phyloP scores from a whole-genome alignment of 2,329 filamentous ascomycete genomes.

The Phoma herbarum region DNA sequence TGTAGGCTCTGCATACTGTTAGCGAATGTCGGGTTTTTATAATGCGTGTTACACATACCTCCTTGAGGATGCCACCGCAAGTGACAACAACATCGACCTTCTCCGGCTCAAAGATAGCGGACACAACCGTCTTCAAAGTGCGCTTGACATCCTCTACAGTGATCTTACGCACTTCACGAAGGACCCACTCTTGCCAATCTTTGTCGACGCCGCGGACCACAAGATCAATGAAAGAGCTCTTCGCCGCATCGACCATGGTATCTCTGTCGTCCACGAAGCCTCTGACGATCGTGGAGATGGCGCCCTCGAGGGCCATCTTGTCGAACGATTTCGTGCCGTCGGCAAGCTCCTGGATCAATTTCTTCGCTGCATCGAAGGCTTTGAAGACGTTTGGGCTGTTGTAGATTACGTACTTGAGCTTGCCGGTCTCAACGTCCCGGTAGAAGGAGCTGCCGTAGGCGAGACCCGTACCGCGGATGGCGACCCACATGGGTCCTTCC shows the following conservation, averaged over 20 bases:
- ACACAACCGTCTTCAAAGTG: constrained; percentile 76
- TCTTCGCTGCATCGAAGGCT: constrained; percentile 79
- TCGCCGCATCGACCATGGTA: constrained; percentile 82
- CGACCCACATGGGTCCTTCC: constrained; percentile 93
- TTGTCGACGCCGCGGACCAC: constrained; percentile 79
- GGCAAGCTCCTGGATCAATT: constrained; percentile 77
- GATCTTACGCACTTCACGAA: constrained; percentile 80
- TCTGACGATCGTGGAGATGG: constrained; percentile 88
- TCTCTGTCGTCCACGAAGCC: constrained; percentile 87
- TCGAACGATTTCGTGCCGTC: constrained; percentile 78
- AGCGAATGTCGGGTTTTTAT: background rate
- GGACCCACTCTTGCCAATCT: constrained; percentile 79
- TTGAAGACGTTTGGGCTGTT: constrained; percentile 89
- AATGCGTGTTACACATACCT: constrained; percentile 66
- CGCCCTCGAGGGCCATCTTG: constrained; percentile 83
- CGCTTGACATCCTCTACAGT: constrained; percentile 77
- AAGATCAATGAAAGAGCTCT: constrained; percentile 81
- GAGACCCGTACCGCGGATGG: constrained; percentile 89
- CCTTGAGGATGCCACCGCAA: constrained; percentile 83
- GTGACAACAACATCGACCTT: constrained; percentile 88
- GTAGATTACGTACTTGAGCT: constrained; percentile 86
- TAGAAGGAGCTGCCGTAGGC: constrained; percentile 88
- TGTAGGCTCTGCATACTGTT: constrained; percentile 69
- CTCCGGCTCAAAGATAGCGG: constrained; percentile 81
- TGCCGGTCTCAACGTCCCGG: constrained; percentile 79